Base-by-base conservation (phyloP, 208 protist species). In the Trypanosoma melophagium region DNA sequence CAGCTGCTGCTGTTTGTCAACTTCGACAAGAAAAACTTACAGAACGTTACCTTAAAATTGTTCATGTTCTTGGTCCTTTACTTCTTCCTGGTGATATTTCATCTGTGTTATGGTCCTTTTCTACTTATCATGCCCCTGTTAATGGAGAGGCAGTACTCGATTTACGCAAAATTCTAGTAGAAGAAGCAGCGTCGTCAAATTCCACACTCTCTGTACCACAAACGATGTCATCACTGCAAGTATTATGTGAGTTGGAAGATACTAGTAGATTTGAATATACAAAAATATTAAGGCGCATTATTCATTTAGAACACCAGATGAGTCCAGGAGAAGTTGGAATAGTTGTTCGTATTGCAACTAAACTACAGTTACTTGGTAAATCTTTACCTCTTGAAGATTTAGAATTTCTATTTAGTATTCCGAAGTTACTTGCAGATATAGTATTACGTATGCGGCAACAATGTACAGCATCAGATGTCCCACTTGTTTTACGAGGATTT, bases 401-500 rank as follows among this genome's bases (percentile, higher is more conserved):
- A 35, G 12, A 73, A n/a, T 71, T 69, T 57, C 53, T 76, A 35
- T 51, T 72, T 21, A 62, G 73, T 42, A 74, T 79, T 52, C 65
- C 72, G 24, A 31, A 42, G 7, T 61, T 57, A 19, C 60, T 90
- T 14, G 84, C 80, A 22, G 78, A 66, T 41, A 64, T 60, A 24
- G 76, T 76, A 0, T 66, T 90, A 17, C 84, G 74, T 19, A 50
- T 70, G 21, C 66, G 81, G n/a, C 80, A 84, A 71, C 68, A 75
- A 12, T 79, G 71, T 55, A 21, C 58, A 19, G 40, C 71, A 13
- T 68, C 80, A 16, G 82, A 88, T 56, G 47, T 88, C 1, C 79
- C 86, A 1, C 67, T 65, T 49, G 71, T 88, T 24, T 60, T 92
- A 17, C 61, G 72, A 52, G 86, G 86, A 40, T 92, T 82, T 69